Evolutionary conservation across 164 flowering plant genomes (phyloP).

Genomic region (Piper betle): DNA sequence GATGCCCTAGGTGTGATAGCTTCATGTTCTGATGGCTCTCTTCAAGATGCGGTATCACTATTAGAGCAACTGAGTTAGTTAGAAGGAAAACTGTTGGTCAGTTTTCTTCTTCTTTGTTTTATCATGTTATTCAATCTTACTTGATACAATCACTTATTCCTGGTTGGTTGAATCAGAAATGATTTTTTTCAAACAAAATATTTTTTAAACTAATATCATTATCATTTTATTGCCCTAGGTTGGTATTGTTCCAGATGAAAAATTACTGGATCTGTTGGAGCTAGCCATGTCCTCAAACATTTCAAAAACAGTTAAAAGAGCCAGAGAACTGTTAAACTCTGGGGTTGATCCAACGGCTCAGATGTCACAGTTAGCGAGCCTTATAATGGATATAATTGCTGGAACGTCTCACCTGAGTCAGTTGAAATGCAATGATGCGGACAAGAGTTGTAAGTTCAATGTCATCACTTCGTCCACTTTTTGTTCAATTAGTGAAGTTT

Average conservation of each 20-base stretch:
- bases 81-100: conserved; percentile 84
- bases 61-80: conserved; percentile 87
- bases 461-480: not conserved
- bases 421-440: conserved; percentile 28
- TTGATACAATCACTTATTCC: not conserved
- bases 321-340: conserved; percentile 83
- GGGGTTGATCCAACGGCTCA: conserved; percentile 88
- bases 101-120: conserved; percentile 11
- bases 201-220: no score
- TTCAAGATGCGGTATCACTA: conserved; percentile 94
- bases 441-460: conserved; percentile 53
- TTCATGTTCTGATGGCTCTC: conserved; percentile 88
- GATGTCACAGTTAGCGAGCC: conserved; percentile 93
- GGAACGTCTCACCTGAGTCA: conserved; percentile 55
- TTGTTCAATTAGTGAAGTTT: no score
- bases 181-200: no score
- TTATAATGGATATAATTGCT: conserved; percentile 96
- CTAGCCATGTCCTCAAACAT: conserved; percentile 92
- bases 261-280: conserved; percentile 78
- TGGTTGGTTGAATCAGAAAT: not conserved
- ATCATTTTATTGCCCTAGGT: conserved; percentile 23
- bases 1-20: conserved; percentile 89
- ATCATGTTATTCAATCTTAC: no score
- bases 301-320: conserved; percentile 84
- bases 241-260: conserved; percentile 94